Conservation (phyloP, 1,139 yeast genomes). For the Tardiomyces depauwii region DNA sequence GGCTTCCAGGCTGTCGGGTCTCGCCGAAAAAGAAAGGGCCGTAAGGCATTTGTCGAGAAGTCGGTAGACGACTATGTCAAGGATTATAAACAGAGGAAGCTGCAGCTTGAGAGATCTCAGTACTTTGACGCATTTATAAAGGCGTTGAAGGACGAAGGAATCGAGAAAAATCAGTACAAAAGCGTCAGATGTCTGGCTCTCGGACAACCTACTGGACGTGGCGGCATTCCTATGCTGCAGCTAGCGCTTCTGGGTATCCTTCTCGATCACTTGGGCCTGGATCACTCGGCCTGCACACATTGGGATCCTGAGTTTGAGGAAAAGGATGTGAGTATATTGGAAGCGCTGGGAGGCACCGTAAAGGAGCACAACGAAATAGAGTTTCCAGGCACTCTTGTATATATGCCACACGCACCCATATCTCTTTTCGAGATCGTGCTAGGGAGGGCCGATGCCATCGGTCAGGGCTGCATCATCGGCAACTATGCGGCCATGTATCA, state of each 20-base stretch:
- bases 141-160: not conserved
- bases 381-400: constrained; percentile 27
- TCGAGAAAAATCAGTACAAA: not conserved
- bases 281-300: not conserved
- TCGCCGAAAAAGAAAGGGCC: not conserved
- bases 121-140: not conserved
- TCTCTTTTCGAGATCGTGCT: constrained; percentile 23
- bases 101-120: not conserved
- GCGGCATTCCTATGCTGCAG: not conserved
- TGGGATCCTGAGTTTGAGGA: not conserved
- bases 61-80: not conserved
- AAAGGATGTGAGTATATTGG: not conserved
- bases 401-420: constrained; percentile 64
- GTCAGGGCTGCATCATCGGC: not conserved
- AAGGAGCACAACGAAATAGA: not conserved
- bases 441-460: not conserved
- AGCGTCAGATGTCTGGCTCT: not conserved
- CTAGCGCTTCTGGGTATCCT: not conserved
- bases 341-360: not conserved
- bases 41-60: not conserved
- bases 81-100: not conserved
- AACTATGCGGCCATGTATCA: not conserved
- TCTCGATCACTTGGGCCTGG: not conserved
- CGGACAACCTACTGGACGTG: not conserved
- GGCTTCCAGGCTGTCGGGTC: not conserved